A percentile compares a stretch with the other conserved stretches of the same genome.
These are phyloP conservation scores for Dryadomyces sulphureus DNA, from an alignment of 2,329 filamentous ascomycete species.

Conservation along the genomic window DNA sequence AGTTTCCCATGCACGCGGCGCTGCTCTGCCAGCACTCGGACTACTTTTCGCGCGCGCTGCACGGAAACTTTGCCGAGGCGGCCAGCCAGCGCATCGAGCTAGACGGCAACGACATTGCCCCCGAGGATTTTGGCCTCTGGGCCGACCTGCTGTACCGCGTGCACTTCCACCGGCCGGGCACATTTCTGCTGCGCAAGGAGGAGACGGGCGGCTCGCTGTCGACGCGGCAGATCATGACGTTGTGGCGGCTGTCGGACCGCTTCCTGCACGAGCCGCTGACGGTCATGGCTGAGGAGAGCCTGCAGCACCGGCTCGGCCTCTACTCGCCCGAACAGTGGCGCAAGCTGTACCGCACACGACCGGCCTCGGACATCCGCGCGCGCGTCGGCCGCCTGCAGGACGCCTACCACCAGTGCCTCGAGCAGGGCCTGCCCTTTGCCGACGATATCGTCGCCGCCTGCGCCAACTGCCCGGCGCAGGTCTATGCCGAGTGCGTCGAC, in stretches of 20 bases:
- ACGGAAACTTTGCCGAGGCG: slow-evolving; percentile 10
- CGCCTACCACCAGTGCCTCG: slow-evolving; percentile 10
- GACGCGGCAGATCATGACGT: slow-evolving; percentile 11
- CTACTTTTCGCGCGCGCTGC: slow-evolving; percentile 11
- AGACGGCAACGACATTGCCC: slow-evolving; percentile 9
- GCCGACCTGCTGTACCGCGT: slow-evolving; percentile 12
- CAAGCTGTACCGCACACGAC: slow-evolving; percentile 11
- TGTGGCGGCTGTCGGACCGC: slow-evolving; percentile 13
- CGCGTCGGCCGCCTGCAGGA: slow-evolving; percentile 11
- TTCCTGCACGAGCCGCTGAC: slow-evolving; percentile 9
- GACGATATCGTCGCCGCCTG: slow-evolving; percentile 8
- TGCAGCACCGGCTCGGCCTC: slow-evolving; percentile 12
- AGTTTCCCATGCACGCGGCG: slow-evolving; percentile 9
- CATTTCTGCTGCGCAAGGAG: slow-evolving; percentile 12
- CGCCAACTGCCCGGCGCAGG: slow-evolving; percentile 12
- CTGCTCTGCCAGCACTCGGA: slow-evolving; percentile 11
- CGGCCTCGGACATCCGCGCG: slow-evolving; percentile 8
- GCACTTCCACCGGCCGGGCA: slow-evolving; percentile 7
- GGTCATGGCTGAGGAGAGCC: slow-evolving; percentile 10
- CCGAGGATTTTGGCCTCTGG: slow-evolving; percentile 12
- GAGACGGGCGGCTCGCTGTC: slow-evolving; percentile 12
- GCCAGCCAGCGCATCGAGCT: slow-evolving; percentile 10
- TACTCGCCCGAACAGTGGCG: slow-evolving; percentile 12
- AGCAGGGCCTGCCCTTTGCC: slow-evolving; percentile 11
- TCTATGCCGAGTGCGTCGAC: slow-evolving; percentile 9